Base-by-base conservation (phyloP, 2,329 filamentous ascomycete species). In the Mollisiaceae sp. region DNA sequence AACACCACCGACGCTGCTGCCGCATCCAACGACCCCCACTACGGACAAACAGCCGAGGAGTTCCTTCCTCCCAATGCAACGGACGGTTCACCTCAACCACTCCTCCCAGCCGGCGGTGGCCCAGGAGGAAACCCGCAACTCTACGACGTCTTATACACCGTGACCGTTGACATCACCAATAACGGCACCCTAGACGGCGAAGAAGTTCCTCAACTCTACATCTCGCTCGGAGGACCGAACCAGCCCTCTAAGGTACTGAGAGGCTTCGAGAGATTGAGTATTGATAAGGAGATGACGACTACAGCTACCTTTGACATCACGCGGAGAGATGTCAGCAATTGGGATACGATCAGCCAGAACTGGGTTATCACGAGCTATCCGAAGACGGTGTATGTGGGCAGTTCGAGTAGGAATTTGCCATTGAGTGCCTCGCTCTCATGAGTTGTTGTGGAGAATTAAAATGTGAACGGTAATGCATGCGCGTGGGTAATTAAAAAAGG, bases 261-360 rank as follows among this genome's bases (percentile, higher is more conserved):
- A 67, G 89, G 89, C 54, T 98, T 97, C 74, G 91, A 96, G 65
- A 87, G 92, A 56, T 78, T 97, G 65, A 83, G 82, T 59, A 88
- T 97, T 68, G 82, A 85, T 4, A 85, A 92, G 0, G 92, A 92
- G n/a, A 77, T 87, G 77, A 87, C 84, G 60, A 82, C 81, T 3
- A 86, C 83, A 1, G 96, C 95, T 81, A 82, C 78, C 0, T 88
- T 86, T 0, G 84, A 88, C 18, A 78, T 97, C 63, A 93, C 89
- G 6, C 85, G 94, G 45, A 88, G 93, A 64, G 94, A 97, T 75
- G 71, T 97, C 63, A 93, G 90, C 76, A 95, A 93, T 80, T 97
- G 94, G 94, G 92, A 97, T 71, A 81, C 86, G 0, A 82, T 75
- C 1, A 77, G 80, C n/a, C 94, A 97, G 82, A 89, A 97, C 81